Conservation (phyloP, 139 green algal species). For the Yamagishiella unicocca region DNA sequence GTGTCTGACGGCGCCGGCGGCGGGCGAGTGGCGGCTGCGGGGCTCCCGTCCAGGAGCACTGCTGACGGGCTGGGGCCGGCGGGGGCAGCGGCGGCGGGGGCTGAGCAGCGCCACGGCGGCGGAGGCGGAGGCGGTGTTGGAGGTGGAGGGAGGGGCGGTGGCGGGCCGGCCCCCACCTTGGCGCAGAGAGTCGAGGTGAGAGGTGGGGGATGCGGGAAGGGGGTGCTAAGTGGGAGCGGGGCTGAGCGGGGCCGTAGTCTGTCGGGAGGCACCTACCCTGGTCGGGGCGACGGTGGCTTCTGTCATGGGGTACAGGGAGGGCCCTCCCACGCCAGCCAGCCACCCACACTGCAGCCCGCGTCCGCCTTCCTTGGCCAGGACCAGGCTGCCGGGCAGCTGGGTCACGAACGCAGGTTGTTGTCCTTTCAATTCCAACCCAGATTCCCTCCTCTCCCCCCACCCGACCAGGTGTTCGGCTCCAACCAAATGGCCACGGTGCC, state of each 20-base stretch:
- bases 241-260: too few species aligned
- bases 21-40: not conserved
- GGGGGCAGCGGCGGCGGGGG: not conserved
- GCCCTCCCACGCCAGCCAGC: too few species aligned
- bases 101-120: not conserved
- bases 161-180: not conserved
- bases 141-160: not conserved
- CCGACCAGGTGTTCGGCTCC: constrained; percentile 31
- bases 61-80: not conserved
- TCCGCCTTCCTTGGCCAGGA: too few species aligned
- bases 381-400: too few species aligned
- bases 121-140: not conserved
- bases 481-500: constrained; percentile 16
- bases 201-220: too few species aligned
- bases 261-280: too few species aligned
- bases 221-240: too few species aligned
- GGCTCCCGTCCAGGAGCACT: not conserved
- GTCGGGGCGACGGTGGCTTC: too few species aligned
- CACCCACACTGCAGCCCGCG: too few species aligned
- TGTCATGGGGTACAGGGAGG: too few species aligned
- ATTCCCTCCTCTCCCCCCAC: not conserved
- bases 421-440: too few species aligned
- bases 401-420: too few species aligned
- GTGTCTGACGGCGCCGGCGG: not conserved
- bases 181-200: not conserved